Base-by-base conservation (phyloP, 305 asterid genomes). In the Galium porrigens region DNA sequence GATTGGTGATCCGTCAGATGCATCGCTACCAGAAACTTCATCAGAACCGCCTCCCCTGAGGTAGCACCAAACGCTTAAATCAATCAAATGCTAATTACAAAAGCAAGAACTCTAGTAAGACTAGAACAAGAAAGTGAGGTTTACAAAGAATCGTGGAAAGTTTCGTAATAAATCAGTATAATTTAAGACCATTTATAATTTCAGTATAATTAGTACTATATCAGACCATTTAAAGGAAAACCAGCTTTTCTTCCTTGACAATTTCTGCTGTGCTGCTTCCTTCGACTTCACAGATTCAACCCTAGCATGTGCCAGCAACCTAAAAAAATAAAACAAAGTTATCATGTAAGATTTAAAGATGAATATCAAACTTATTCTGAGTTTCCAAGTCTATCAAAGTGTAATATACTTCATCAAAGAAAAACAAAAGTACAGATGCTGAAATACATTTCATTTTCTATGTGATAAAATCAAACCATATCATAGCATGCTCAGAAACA, bases 261-360 rank as follows among this genome's bases (percentile, higher is more conserved):
- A 73, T 76, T 84, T 83, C 81, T 79, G 89, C 64, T 87, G 90
- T 67, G 95, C 94, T 68, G 95, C 99, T 80, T 92, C 99, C 84
- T 89, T 92, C 3, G 99, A 89, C 81, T 89, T 92, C 62, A 86
- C 94, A 68, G 96, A 80, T 77, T 92, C 95, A 80, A 87, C 94
- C 77, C 84, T 92, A 61, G 96, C 97, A 76, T 84, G 99, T 76
- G 97, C 99, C 74, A 89, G 95, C 68, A 92, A 92, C 91, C 99
- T 92, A 85, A 55, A 80, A 67, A 39, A 17, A 51, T n/a, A 27
- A 14, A 60, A 41, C 20, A 65, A 44, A 5, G 18, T 32, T 3
- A 56, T 34, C 29, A 41, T 14, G 18, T 4, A 10, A 6, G 33
- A 57, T 29, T 10, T 22, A 34, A 20, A 55, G 44, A 63, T 5